These are phyloP conservation scores for Aureobasidium sp. DNA, from an alignment of 2,329 filamentous ascomycete genomes.

Conservation along the genomic window DNA sequence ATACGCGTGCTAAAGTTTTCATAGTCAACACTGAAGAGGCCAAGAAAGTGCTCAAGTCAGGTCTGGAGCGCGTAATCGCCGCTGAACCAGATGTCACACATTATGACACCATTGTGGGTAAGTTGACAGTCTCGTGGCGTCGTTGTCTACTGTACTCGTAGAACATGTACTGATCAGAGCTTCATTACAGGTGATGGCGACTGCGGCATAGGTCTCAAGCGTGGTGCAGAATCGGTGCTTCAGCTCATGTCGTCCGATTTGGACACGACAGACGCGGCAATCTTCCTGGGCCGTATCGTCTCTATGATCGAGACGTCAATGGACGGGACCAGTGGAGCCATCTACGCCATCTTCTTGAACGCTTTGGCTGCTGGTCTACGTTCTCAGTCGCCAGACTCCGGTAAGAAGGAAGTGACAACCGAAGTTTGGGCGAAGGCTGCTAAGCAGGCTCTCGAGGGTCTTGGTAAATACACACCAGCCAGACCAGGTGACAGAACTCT, in stretches of 20 bases:
- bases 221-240: constrained; percentile 64
- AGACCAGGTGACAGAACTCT: constrained; percentile 82
- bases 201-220: constrained; percentile 77
- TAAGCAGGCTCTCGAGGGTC: constrained; percentile 58
- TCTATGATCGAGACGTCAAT: constrained; percentile 59
- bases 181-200: constrained; percentile 57
- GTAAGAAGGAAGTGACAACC: constrained; percentile 28
- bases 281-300: constrained; percentile 53
- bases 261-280: constrained; percentile 47
- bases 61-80: constrained; percentile 53
- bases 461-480: constrained; percentile 82
- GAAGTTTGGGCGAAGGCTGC: constrained; percentile 60
- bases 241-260: constrained; percentile 33
- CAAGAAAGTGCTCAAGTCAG: constrained; percentile 46
- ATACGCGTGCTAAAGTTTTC: not conserved
- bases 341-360: constrained; percentile 86
- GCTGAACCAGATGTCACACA: constrained; percentile 59
- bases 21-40: constrained; percentile 45
- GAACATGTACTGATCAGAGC: not conserved
- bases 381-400: constrained; percentile 39
- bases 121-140: not conserved
- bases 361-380: constrained; percentile 63
- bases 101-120: constrained; percentile 63
- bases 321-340: constrained; percentile 68
- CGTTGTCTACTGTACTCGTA: not conserved